A percentile compares a stretch with the other conserved stretches of the same genome.
These are phyloP conservation scores for Panellus pusillus DNA, from an alignment of 768 basidiomycete genomes.

Conservation along the genomic window DNA sequence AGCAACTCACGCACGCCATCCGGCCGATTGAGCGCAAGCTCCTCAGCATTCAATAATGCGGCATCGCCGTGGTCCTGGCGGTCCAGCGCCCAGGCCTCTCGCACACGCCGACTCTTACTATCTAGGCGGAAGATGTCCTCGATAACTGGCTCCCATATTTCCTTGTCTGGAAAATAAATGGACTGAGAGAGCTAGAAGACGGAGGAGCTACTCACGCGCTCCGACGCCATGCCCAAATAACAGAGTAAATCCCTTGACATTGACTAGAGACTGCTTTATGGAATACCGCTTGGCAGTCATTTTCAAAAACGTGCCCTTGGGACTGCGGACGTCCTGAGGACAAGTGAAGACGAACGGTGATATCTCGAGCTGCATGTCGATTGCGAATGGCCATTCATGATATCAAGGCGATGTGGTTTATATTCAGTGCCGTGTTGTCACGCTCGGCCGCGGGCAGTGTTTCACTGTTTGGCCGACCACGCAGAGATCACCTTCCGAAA, in stretches of 20 bases:
- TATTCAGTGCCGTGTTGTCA: neutral
- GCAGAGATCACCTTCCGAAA: too few species aligned
- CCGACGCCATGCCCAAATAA: slow-evolving; percentile 9
- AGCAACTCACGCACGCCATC: neutral
- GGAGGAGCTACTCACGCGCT: neutral
- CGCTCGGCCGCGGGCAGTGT: too few species aligned
- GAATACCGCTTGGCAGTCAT: slow-evolving; percentile 11
- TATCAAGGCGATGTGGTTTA: neutral
- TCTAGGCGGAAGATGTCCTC: slow-evolving; percentile 1
- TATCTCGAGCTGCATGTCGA: slow-evolving; percentile 7
- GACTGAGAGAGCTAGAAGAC: neutral
- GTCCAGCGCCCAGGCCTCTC: slow-evolving; percentile 9
- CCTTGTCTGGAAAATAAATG: slow-evolving; percentile 3
- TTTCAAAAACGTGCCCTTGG: slow-evolving; percentile 1
- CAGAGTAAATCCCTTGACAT: slow-evolving; percentile 1
- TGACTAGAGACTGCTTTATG: neutral
- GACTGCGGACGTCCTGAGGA: slow-evolving; percentile 4
- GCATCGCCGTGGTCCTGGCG: slow-evolving; percentile 8
- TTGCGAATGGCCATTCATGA: neutral
- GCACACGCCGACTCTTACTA: neutral
- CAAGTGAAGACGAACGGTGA: slow-evolving; percentile 4
- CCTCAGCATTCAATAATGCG: slow-evolving; percentile 1
- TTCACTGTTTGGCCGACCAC: too few species aligned
- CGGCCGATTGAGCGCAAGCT: neutral
- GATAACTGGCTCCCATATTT: slow-evolving; percentile 2